These are phyloP conservation scores for Crepidotus variabilis DNA, from an alignment of 768 basidiomycete species.

Conservation along the genomic window DNA sequence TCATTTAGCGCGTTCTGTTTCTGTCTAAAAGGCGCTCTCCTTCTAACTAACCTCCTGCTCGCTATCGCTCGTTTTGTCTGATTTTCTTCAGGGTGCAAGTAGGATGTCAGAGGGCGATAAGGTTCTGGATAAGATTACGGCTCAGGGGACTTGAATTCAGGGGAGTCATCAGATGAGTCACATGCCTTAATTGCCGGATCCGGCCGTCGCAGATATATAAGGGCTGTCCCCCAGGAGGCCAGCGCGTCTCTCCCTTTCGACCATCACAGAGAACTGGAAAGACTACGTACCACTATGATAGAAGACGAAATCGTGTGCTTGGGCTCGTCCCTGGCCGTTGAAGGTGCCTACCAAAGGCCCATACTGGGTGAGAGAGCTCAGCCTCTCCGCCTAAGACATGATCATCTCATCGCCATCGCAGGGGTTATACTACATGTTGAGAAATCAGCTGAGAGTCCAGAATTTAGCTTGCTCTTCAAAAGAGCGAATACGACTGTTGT, in stretches of 20 bases:
- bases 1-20: too few relatives aligned
- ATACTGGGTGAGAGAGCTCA: slow-evolving; percentile 40
- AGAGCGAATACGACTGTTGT: slow-evolving; percentile 48
- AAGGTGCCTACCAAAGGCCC: slow-evolving; percentile 16
- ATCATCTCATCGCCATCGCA: slow-evolving; percentile 24
- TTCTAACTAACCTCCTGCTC: too few relatives aligned
- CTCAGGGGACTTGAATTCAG: background rate
- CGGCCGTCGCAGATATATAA: slow-evolving; percentile 8
- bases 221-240: too few relatives aligned
- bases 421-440: slow-evolving; percentile 61
- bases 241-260: slow-evolving; percentile 2
- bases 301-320: slow-evolving; percentile 65
- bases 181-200: slow-evolving; percentile 7
- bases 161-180: slow-evolving; percentile 1
- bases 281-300: slow-evolving; percentile 16
- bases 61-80: too few relatives aligned
- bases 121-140: background rate
- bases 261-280: slow-evolving; percentile 9
- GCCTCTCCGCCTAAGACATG: slow-evolving; percentile 14
- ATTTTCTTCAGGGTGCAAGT: too few relatives aligned
- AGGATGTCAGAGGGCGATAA: too few relatives aligned
- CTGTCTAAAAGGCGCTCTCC: too few relatives aligned
- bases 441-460: slow-evolving; percentile 39
- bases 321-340: slow-evolving; percentile 33
- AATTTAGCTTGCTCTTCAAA: slow-evolving; percentile 48